Percentiles rank a stretch among this genome's conserved stretches.
Conservation (phyloP, 2,329 filamentous ascomycete species). For the Neonectria neomacrospora region DNA sequence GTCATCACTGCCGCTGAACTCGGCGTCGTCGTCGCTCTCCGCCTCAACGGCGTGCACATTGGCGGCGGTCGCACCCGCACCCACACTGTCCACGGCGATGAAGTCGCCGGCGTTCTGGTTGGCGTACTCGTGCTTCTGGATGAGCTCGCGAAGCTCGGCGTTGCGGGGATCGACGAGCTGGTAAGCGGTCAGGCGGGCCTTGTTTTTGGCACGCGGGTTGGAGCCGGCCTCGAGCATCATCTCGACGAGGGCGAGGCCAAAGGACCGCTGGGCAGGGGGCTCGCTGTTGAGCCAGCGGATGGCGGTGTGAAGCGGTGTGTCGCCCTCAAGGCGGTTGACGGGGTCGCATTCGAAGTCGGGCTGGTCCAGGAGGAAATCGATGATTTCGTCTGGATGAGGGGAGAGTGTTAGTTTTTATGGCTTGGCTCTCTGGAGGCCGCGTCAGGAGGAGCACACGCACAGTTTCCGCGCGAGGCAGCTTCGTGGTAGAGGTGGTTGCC, state of each 20-base stretch:
- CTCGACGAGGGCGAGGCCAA: conserved; percentile 74
- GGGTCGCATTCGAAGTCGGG: conserved; percentile 88
- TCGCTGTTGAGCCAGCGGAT: conserved; percentile 81
- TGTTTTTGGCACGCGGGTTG: conserved; percentile 70
- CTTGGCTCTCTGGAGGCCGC: not conserved
- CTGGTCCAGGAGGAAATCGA: conserved; percentile 85
- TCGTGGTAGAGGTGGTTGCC: conserved; percentile 92
- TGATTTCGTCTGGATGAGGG: conserved; percentile 72
- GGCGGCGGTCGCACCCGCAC: conserved; percentile 22
- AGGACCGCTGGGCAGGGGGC: conserved; percentile 69
- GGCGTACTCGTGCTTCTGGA: conserved; percentile 78
- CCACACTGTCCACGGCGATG: conserved; percentile 51
- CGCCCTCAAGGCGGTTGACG: conserved; percentile 74
- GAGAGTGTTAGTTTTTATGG: conserved; percentile 23
- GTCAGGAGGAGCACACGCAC: conserved; percentile 62
- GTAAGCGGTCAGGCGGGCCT: conserved; percentile 75
- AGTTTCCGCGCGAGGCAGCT: conserved; percentile 86
- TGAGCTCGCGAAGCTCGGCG: conserved; percentile 66
- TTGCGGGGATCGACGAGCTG: conserved; percentile 81
- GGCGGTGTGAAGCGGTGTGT: conserved; percentile 83
- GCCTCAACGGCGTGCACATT: conserved; percentile 38
- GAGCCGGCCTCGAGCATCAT: conserved; percentile 86
- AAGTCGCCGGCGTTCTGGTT: conserved; percentile 69
- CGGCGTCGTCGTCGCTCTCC: conserved; percentile 64
- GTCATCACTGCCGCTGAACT: conserved; percentile 73